Evolutionary conservation across 768 basidiomycete species (phyloP).

Genomic region (Podaxis sp.): DNA sequence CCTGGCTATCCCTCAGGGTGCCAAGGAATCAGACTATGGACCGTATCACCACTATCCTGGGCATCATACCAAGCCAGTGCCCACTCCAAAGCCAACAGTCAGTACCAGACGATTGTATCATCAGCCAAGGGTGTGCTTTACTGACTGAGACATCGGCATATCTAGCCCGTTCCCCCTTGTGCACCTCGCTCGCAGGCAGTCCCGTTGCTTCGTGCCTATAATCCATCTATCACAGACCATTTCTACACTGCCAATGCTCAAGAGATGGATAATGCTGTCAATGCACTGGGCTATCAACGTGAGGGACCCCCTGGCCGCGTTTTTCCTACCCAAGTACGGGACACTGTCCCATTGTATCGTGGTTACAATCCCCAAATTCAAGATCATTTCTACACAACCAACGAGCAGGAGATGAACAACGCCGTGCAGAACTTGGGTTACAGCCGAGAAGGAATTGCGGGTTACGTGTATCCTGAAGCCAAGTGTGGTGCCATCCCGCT

Average conservation of each 20-base stretch:
- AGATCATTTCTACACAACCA: constrained; percentile 18
- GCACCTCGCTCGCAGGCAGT: background rate
- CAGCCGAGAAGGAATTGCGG: constrained; percentile 3
- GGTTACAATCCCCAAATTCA: background rate
- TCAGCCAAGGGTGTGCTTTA: background rate
- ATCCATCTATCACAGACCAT: constrained; percentile 3
- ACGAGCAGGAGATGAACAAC: constrained; percentile 8
- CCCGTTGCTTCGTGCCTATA: background rate
- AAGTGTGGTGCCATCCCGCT: constrained; percentile 16
- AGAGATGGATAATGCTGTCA: constrained; percentile 6
- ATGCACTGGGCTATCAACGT: constrained; percentile 2
- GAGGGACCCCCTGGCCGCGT: constrained; percentile 3
- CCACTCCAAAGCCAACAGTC: background rate
- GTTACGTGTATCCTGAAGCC: constrained; percentile 13
- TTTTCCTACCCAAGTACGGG: constrained; percentile 5
- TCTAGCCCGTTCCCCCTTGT: background rate
- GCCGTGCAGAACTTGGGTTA: constrained; percentile 3
- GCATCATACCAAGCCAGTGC: too few relatives aligned
- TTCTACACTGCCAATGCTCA: constrained; percentile 15
- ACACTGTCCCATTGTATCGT: constrained; percentile 15
- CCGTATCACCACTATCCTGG: background rate
- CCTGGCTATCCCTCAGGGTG: background rate
- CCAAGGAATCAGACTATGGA: background rate
- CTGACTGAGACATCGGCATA: background rate
- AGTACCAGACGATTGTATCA: background rate